Evolutionary conservation across 805 yeast species (phyloP), one percentile per base, ranked within the genome.

Genomic region (Diddensiella santjacobensis): DNA sequence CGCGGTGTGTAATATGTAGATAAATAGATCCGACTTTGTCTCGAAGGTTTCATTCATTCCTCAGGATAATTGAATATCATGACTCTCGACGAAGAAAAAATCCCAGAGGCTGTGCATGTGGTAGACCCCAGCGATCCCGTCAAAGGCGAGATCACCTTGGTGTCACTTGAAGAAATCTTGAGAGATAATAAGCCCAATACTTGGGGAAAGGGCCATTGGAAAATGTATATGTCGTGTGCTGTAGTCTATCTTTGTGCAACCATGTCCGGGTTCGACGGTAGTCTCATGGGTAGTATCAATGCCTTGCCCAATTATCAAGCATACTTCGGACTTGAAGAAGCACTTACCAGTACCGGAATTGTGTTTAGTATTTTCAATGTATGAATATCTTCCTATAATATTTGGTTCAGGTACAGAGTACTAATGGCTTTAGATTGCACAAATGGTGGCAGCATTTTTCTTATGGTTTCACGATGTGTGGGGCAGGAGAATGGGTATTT

Each of bases 201-300:
- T 3, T 42, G 31, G 31, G 54, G 52, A 4, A 22, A 24, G 24
- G 54, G 54, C 17, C 38, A 35, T 15, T 35, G 38, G 38, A 35
- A 35, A 15, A 35, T 35, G 38, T 35, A 35, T 26, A 8, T 26
- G 8, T 26, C 31, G 8, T 52, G 55, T 39, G 33, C 33, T 13
- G 19, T 49, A 19, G 47, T 52, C 2, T 52, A 49, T 23, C 37
- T 52, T 20, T 40, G 44, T 17, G 20, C 51, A 2, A 48, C 55
- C 37, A 39, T 44, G 49, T 43, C 46, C 19, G 57, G 57, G 10
- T 54, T 38, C 22, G 57, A 54, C 24, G 56, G 57, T 6, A 45
- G 52, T 31, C 35, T 54, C 38, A 49, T 54, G 53, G 38, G 56
- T 29, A 38, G 44, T 22, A 52, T 54, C 46, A 51, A 54, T 31